A percentile compares a stretch with the other conserved stretches of the same genome.
phyloP scores from a whole-genome alignment of 345 rosid species.

The Eucalyptus cladocalyx region DNA sequence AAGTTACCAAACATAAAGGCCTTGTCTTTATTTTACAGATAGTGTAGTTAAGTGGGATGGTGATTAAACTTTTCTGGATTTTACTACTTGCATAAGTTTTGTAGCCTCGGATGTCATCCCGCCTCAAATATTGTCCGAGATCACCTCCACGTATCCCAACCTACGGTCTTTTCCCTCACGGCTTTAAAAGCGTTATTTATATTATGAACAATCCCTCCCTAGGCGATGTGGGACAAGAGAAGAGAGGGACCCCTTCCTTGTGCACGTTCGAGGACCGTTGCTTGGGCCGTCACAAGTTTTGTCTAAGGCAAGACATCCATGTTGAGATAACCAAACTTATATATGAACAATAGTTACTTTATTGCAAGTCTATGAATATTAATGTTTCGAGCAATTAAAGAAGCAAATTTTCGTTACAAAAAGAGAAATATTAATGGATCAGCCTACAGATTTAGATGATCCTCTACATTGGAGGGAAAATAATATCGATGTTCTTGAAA shows the following conservation, averaged over 20 bases:
- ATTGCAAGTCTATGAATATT: not conserved
- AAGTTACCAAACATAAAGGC: not conserved
- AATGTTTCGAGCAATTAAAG: not conserved
- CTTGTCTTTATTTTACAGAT: not conserved
- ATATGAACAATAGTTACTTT: not conserved
- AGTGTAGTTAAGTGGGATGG: not conserved
- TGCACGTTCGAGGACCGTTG: too few relatives aligned
- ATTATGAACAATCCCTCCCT: too few relatives aligned
- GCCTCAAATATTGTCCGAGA: too few relatives aligned
- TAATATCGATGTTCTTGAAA: not conserved
- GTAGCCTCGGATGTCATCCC: too few relatives aligned
- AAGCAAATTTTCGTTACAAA: not conserved
- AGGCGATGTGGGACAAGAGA: too few relatives aligned
- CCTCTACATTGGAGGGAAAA: not conserved
- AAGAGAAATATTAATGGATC: not conserved
- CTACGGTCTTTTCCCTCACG: too few relatives aligned
- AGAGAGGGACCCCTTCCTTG: too few relatives aligned
- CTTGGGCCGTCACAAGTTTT: too few relatives aligned
- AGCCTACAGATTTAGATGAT: not conserved
- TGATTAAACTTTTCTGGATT: not conserved
- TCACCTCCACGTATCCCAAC: too few relatives aligned
- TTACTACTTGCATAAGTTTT: not conserved
- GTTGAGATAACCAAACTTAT: not conserved
- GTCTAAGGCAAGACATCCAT: not conserved
- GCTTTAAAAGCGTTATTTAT: too few relatives aligned